Percentiles rank a stretch among this genome's conserved stretches.
Evolutionary conservation across 352 stramenopile species (phyloP).

Genomic region (Phytophthora podocarpi): DNA sequence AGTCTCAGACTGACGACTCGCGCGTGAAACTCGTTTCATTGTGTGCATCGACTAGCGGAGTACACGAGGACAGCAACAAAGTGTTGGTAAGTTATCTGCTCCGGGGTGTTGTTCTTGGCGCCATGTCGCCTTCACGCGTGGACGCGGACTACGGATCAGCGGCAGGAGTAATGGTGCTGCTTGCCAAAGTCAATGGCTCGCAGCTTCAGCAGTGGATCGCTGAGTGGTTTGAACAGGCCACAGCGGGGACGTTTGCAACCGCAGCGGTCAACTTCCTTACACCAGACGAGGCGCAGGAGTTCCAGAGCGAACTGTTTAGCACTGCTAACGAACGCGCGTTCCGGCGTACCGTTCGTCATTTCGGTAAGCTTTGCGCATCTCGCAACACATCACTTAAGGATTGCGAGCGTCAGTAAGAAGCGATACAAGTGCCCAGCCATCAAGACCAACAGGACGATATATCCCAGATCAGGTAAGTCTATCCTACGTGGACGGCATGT

Average conservation of each 20-base stretch:
- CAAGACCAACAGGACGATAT: not conserved
- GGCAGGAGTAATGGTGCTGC: constrained; percentile 69
- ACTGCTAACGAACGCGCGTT: constrained; percentile 73
- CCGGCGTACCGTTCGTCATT: constrained; percentile 75
- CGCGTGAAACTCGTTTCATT: constrained; percentile 28
- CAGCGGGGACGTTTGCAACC: constrained; percentile 37
- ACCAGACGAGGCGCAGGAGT: constrained; percentile 57
- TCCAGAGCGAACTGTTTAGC: constrained; percentile 72
- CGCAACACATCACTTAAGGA: constrained; percentile 62
- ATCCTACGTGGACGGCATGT: not conserved
- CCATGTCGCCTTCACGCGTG: constrained; percentile 62
- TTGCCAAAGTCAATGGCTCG: constrained; percentile 69
- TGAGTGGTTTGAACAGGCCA: constrained; percentile 70
- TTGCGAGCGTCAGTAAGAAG: constrained; percentile 29
- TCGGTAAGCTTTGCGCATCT: constrained; percentile 81
- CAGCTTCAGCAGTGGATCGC: constrained; percentile 61
- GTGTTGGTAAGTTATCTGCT: constrained; percentile 70
- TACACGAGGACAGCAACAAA: constrained; percentile 34
- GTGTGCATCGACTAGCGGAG: constrained; percentile 18
- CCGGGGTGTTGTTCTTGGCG: constrained; percentile 65
- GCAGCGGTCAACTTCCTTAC: constrained; percentile 64
- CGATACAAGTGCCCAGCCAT: not conserved
- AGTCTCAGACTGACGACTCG: constrained; percentile 23
- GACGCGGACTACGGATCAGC: constrained; percentile 85
- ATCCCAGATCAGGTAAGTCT: not conserved